Evolutionary conservation across 805 yeast species (phyloP).

Genomic region (Wickerhamomyces hampshirensis): DNA sequence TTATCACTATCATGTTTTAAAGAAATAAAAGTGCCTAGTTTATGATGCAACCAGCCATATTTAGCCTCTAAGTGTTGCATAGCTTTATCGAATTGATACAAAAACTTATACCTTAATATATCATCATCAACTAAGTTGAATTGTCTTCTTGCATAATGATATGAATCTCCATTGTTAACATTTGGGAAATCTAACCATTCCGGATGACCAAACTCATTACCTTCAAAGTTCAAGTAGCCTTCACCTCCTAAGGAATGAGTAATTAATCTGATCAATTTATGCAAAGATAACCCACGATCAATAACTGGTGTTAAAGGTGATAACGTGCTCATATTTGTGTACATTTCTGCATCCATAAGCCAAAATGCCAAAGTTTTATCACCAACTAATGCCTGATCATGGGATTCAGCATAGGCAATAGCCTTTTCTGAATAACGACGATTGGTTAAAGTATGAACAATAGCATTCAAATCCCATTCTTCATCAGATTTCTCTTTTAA

Average conservation of each 20-base stretch:
- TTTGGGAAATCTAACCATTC: conserved; percentile 99
- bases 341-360: conserved; percentile 98
- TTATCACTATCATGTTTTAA: conserved; percentile 87
- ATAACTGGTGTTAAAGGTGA: conserved; percentile 70
- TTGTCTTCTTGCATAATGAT: conserved; percentile 93
- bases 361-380: conserved; percentile 96
- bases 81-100: conserved; percentile 79
- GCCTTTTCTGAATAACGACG: conserved; percentile 86
- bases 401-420: conserved; percentile 90
- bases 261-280: conserved; percentile 81
- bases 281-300: conserved; percentile 87
- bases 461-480: conserved; percentile 84
- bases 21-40: conserved; percentile 78
- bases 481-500: conserved; percentile 81
- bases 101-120: conserved; percentile 68
- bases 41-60: conserved; percentile 64
- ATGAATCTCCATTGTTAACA: conserved; percentile 79
- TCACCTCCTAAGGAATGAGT: conserved; percentile 96
- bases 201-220: conserved; percentile 98
- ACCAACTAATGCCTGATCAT: conserved; percentile 96
- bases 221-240: conserved; percentile 93
- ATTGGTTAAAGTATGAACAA: conserved; percentile 78
- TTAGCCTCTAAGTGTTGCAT: conserved; percentile 73
- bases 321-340: conserved; percentile 84
- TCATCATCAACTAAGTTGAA: conserved; percentile 82